These are phyloP conservation scores for Cutaneotrichosporon sp. DNA, from an alignment of 1,284 basidiomycete genomes.

Conservation along the genomic window DNA sequence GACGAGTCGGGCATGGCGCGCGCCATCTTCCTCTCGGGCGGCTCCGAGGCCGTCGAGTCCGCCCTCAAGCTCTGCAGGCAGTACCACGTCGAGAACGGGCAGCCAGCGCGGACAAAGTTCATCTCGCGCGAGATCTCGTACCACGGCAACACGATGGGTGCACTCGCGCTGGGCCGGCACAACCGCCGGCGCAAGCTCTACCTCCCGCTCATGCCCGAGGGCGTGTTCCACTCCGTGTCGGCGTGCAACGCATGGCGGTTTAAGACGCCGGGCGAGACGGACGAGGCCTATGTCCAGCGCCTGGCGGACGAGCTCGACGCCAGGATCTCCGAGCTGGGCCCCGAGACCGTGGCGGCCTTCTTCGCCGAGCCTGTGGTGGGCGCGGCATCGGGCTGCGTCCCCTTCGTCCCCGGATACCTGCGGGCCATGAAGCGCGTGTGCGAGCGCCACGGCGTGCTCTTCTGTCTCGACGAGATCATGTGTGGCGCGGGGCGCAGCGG, in stretches of 20 bases:
- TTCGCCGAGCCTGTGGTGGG: constrained; percentile 62
- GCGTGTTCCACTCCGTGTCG: constrained; percentile 28
- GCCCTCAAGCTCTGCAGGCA: constrained; percentile 58
- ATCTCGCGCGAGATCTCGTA: constrained; percentile 77
- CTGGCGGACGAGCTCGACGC: constrained; percentile 75
- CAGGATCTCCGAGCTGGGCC: constrained; percentile 76
- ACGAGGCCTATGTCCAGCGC: constrained; percentile 73
- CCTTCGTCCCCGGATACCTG: constrained; percentile 46
- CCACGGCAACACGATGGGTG: constrained; percentile 76
- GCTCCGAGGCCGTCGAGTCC: constrained; percentile 20
- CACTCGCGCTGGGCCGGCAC: constrained; percentile 21
- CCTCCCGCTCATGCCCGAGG: constrained; percentile 28
- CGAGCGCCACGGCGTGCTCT: constrained; percentile 78
- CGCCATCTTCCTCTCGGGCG: constrained; percentile 34
- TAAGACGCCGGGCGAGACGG: constrained; percentile 66
- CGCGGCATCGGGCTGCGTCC: constrained; percentile 66
- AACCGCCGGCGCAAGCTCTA: constrained; percentile 51
- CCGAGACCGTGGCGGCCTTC: constrained; percentile 64
- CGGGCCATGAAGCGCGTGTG: constrained; percentile 80
- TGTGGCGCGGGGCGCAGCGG: constrained; percentile 83
- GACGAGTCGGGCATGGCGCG: constrained; percentile 51
- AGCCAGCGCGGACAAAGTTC: constrained; percentile 70
- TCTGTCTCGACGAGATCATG: constrained; percentile 85
- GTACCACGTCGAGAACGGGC: constrained; percentile 62
- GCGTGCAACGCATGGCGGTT: constrained; percentile 82